phyloP scores from a whole-genome alignment of 495 filamentous ascomycete genomes.

The Penicillium herquei region DNA sequence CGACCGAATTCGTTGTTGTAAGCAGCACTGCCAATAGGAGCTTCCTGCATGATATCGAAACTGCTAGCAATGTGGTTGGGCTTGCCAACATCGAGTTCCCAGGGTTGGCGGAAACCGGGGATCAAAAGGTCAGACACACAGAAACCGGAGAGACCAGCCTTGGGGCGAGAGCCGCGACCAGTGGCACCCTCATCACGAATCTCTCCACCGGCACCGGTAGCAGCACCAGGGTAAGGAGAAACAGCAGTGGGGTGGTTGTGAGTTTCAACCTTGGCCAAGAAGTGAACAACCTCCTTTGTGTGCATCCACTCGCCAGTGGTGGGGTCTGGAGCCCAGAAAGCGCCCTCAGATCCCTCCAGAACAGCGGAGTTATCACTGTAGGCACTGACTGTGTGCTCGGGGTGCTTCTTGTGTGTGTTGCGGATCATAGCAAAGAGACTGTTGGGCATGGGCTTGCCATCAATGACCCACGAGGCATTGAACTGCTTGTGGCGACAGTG shows the following conservation, averaged over 20 bases:
- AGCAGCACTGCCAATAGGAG: conserved; percentile 87
- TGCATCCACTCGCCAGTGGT: conserved; percentile 83
- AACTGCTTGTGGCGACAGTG: conserved; percentile 77
- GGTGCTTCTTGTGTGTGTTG: conserved; percentile 81
- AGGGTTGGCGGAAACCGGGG: conserved; percentile 74
- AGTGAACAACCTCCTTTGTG: conserved; percentile 83
- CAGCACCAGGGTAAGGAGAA: conserved; percentile 78
- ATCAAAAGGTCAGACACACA: conserved; percentile 92
- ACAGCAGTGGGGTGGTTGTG: conserved; percentile 98
- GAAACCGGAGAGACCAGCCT: conserved; percentile 89
- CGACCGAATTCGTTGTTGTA: conserved; percentile 99
- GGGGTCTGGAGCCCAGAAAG: conserved; percentile 82
- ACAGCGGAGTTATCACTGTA: conserved; percentile 98
- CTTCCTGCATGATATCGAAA: conserved; percentile 95
- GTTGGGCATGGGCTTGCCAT: conserved; percentile 72
- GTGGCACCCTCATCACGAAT: conserved; percentile 95
- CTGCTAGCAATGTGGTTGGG: conserved; percentile 89
- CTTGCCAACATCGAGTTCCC: conserved; percentile 89
- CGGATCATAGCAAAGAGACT: conserved; percentile 93
- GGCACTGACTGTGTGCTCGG: conserved; percentile 80
- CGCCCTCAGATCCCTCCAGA: conserved; percentile 69
- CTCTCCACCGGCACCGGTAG: conserved; percentile 93
- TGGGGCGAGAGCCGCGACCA: conserved; percentile 86
- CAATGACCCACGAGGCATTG: conserved; percentile 97
- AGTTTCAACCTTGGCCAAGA: conserved; percentile 93